Evolutionary conservation across 441 rosid genomes (phyloP).

Genomic region (Pelargonium citronellum): DNA sequence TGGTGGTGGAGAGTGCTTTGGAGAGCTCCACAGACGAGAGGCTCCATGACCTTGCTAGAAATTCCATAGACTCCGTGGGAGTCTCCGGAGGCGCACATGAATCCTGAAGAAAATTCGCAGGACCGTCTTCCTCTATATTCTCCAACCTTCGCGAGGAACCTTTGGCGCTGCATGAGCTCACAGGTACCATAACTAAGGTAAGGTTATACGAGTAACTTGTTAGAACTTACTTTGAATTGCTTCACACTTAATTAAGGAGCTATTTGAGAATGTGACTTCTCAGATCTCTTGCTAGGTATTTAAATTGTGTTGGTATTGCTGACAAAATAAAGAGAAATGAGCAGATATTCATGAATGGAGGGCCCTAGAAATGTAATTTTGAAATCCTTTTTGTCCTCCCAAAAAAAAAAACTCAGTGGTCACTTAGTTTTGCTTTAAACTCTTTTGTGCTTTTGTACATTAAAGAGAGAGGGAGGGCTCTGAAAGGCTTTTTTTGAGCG

Average conservation of each 20-base stretch:
- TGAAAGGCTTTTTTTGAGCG: not conserved
- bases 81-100: constrained; percentile 62
- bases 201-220: not conserved
- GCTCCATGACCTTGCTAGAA: constrained; percentile 90
- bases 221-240: not conserved
- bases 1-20: constrained; percentile 49
- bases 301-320: too few relatives aligned
- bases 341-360: constrained; percentile 6
- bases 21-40: constrained; percentile 77
- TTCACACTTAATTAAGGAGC: not conserved
- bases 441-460: constrained; percentile 18
- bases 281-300: too few relatives aligned
- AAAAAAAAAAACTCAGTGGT: not conserved
- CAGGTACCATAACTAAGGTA: constrained; percentile 28
- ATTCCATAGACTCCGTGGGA: constrained; percentile 90
- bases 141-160: constrained; percentile 48
- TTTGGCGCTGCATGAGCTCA: constrained; percentile 48
- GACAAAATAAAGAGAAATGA: too few relatives aligned
- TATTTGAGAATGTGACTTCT: too few relatives aligned
- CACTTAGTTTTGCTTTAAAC: constrained; percentile 5
- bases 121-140: constrained; percentile 67
- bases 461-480: not conserved
- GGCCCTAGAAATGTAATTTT: constrained; percentile 7
- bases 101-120: constrained; percentile 37
- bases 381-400: constrained; percentile 10